Conservation (phyloP, 768 basidiomycete genomes). For the Sporobolomyces pararoseus region DNA sequence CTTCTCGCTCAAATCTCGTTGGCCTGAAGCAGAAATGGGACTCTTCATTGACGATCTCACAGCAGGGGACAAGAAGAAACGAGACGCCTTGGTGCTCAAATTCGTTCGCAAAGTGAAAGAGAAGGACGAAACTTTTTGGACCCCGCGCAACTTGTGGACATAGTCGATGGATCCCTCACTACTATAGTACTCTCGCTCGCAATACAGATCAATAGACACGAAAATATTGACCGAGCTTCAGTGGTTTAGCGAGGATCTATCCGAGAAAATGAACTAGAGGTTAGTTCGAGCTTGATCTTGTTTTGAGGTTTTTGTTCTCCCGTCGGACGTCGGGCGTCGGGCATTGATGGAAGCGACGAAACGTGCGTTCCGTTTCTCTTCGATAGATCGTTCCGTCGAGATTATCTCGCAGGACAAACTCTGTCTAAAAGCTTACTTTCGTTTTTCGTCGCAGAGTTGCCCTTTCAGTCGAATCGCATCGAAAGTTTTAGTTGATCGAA, state of each 20-base stretch:
- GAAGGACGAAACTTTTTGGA: constrained; percentile 29
- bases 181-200: no score
- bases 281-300: no score
- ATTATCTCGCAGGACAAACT: background rate
- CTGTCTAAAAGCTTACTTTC: background rate
- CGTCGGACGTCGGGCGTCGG: no score
- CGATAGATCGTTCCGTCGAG: background rate
- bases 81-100: constrained; percentile 42
- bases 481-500: no score
- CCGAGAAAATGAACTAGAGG: no score
- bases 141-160: constrained; percentile 34
- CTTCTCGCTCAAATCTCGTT: constrained; percentile 58
- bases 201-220: no score
- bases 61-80: constrained; percentile 40
- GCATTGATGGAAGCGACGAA: no score
- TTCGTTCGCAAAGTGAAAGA: constrained; percentile 42
- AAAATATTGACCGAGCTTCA: no score
- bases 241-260: no score
- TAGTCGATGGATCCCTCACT: no score
- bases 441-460: background rate
- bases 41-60: constrained; percentile 37
- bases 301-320: no score
- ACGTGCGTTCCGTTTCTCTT: background rate
- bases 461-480: no score
- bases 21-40: constrained; percentile 51